Base-by-base conservation (phyloP, 352 stramenopile species). In the Thalassiosira mediterranea region DNA sequence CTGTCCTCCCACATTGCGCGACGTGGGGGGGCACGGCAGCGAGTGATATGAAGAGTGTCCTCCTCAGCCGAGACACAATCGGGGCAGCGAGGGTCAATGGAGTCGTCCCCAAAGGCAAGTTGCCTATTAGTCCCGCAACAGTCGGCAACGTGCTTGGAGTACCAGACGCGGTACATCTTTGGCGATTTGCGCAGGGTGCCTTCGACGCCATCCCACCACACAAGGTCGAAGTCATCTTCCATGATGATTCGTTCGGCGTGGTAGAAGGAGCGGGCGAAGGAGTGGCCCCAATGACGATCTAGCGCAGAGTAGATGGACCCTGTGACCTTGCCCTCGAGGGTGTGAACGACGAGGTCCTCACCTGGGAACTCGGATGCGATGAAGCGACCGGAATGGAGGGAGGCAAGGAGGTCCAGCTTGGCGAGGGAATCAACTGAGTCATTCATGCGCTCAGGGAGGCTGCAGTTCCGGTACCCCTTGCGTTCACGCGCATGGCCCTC, bases 101-200 rank as follows among this genome's bases (percentile, higher is more conserved):
- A 28, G 0, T 8, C 1, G n/a, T 63, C 54, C 17, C 48, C 61
- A 0, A 32, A 15, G 2, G 44, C 62, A 2, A 68, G 53, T 21
- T 72, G 59, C 13, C 37, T 1, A 26, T 79, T 79, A 0, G 51
- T 72, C 2, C 60, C 69, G 25, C 51, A 67, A 23, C 66, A 79
- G 10, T 72, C 34, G 0, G 58, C 67, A 2, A 60, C 32, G 1
- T 79, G 48, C 26, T 72, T 72, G 0, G 59, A 63, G 0, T 63
- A n/a, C 21, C 25, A 79, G 0, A 19, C 15, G 0, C 26, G 10
- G 17, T 59, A 79, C 25, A 62, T 57, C 8, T 56, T 44, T 0
- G 59, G 60, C 19, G 61, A 71, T 2, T 10, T 3, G n/a, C 32
- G 26, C 2, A 71, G 48, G 17, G 29, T 59, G 0, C 5, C 58